phyloP scores from a whole-genome alignment of 1,139 yeast species.

The Hemisphaericaspora xylanilytica region DNA sequence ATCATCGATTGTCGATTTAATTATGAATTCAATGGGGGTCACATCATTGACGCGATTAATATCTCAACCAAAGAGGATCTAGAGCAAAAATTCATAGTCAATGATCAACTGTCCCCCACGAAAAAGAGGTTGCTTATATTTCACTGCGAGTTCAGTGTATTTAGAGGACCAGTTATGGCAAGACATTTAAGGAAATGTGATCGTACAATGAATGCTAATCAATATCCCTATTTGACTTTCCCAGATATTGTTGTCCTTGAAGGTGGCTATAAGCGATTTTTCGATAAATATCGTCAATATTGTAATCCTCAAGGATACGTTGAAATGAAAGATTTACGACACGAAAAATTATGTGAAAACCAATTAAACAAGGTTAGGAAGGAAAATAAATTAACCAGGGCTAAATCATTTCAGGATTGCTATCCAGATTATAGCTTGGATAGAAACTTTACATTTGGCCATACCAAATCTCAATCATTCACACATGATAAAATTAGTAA shows the following conservation, averaged over 20 bases:
- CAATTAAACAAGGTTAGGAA: slow-evolving; percentile 70
- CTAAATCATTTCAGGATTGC: slow-evolving; percentile 24
- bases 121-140: slow-evolving; percentile 60
- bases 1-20: slow-evolving; percentile 89
- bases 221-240: slow-evolving; percentile 76
- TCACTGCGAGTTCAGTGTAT: slow-evolving; percentile 93
- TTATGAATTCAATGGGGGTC: slow-evolving; percentile 92
- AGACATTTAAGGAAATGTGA: slow-evolving; percentile 80
- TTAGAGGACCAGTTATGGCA: slow-evolving; percentile 92
- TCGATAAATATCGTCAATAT: slow-evolving; percentile 47
- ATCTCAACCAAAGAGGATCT: slow-evolving; percentile 68
- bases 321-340: slow-evolving; percentile 80
- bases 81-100: slow-evolving; percentile 46
- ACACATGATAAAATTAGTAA: slow-evolving; percentile 39
- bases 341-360: slow-evolving; percentile 62
- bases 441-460: slow-evolving; percentile 13
- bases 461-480: slow-evolving; percentile 31
- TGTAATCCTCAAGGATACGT: slow-evolving; percentile 80
- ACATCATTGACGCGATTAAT: slow-evolving; percentile 79
- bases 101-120: neutral
- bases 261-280: slow-evolving; percentile 88
- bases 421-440: slow-evolving; percentile 19
- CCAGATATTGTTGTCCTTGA: slow-evolving; percentile 87
- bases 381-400: slow-evolving; percentile 47
- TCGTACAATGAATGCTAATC: slow-evolving; percentile 65